Evolutionary conservation across 2,329 filamentous ascomycete genomes (phyloP).

Genomic region (Macrophomina phaseolina): DNA sequence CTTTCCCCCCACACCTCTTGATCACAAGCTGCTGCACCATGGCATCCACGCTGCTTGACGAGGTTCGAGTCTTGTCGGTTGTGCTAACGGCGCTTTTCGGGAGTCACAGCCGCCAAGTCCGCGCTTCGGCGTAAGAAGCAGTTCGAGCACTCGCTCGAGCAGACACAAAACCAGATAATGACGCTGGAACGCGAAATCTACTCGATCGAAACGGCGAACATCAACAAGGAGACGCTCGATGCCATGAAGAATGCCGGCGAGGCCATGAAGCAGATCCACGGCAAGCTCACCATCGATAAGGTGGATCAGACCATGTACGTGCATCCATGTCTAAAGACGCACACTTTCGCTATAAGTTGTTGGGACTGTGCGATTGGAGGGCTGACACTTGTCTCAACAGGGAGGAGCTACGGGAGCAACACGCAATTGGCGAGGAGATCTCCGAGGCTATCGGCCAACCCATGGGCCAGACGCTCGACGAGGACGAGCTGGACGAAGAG

Average conservation of each 20-base stretch:
- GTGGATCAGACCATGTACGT: slow-evolving; percentile 94
- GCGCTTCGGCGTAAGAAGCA: slow-evolving; percentile 93
- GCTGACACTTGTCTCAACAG: slow-evolving; percentile 52
- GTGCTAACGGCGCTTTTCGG: not conserved
- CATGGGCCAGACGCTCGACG: slow-evolving; percentile 76
- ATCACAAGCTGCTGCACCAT: no score
- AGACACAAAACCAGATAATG: slow-evolving; percentile 86
- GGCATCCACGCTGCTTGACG: no score
- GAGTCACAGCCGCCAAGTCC: slow-evolving; percentile 78
- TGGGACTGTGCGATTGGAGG: not conserved
- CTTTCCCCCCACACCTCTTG: no score
- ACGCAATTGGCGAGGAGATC: slow-evolving; percentile 92
- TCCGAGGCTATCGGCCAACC: slow-evolving; percentile 78
- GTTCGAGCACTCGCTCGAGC: slow-evolving; percentile 88
- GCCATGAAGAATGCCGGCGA: slow-evolving; percentile 88
- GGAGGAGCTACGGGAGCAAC: slow-evolving; percentile 90
- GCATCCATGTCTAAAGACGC: not conserved
- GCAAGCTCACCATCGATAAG: slow-evolving; percentile 88
- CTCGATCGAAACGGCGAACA: slow-evolving; percentile 96
- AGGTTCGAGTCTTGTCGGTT: not conserved
- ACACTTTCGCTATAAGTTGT: not conserved
- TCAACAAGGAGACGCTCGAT: slow-evolving; percentile 94
- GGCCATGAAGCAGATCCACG: slow-evolving; percentile 94
- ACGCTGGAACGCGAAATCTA: slow-evolving; percentile 96
- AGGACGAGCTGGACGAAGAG: slow-evolving; percentile 84